These are phyloP conservation scores for Clavispora phyllophila DNA, from an alignment of 805 yeast genomes.

Conservation along the genomic window DNA sequence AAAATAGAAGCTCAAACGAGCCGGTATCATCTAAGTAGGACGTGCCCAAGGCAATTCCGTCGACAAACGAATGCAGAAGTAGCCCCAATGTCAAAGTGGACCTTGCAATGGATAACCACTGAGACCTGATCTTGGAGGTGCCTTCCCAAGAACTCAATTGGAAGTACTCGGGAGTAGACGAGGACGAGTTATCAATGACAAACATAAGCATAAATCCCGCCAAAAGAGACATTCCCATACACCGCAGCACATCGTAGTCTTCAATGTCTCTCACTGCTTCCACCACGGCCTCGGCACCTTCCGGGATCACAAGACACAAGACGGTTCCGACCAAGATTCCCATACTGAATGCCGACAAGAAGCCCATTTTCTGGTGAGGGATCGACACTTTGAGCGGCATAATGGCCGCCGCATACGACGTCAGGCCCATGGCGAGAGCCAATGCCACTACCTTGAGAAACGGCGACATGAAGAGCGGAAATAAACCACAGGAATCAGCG, in stretches of 20 bases:
- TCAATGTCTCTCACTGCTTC: conserved; percentile 7
- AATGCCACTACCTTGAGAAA: conserved; percentile 4
- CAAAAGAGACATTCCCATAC: conserved; percentile 45
- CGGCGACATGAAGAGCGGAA: background rate
- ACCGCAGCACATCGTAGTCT: background rate
- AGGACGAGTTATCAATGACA: conserved; percentile 38
- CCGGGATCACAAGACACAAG: conserved; percentile 57
- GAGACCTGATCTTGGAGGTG: conserved; percentile 12
- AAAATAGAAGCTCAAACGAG: conserved; percentile 41
- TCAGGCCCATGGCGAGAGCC: conserved; percentile 4
- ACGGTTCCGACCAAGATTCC: conserved; percentile 62
- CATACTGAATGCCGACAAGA: conserved; percentile 47
- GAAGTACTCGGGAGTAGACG: background rate
- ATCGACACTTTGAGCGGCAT: conserved; percentile 8
- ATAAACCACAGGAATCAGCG: no score
- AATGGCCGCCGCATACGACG: conserved; percentile 9
- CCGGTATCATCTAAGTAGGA: conserved; percentile 39
- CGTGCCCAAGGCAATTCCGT: conserved; percentile 70
- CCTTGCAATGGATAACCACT: conserved; percentile 23
- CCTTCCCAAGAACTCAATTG: background rate
- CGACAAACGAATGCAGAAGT: conserved; percentile 62
- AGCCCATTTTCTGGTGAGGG: conserved; percentile 18
- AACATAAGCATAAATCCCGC: conserved; percentile 54
- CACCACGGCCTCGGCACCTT: conserved; percentile 49
- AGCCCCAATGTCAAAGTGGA: conserved; percentile 54